Evolutionary conservation across 2,329 filamentous ascomycete species (phyloP).

Genomic region (Paracoccidioides brasiliensis): DNA sequence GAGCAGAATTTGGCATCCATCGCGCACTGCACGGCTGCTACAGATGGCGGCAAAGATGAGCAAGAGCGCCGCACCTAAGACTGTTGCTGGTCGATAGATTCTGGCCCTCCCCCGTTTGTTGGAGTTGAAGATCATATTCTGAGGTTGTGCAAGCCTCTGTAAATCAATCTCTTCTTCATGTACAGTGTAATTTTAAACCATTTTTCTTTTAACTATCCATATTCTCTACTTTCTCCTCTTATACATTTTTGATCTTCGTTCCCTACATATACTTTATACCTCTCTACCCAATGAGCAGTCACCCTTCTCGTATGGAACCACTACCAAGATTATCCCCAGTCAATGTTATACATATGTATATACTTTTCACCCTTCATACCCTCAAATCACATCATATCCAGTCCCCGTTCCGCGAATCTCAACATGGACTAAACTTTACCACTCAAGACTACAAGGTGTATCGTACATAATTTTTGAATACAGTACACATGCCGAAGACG

Average conservation of each 20-base stretch:
- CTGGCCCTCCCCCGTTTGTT: not conserved
- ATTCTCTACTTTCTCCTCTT: not conserved
- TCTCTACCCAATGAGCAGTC: not conserved
- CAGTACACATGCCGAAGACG: too few species aligned
- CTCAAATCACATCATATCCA: too few species aligned
- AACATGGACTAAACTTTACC: too few species aligned
- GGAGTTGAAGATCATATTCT: not conserved
- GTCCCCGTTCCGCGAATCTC: too few species aligned
- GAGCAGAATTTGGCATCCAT: conserved; percentile 62
- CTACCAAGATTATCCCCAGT: not conserved
- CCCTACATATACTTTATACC: conserved; percentile 7
- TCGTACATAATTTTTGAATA: too few species aligned
- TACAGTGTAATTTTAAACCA: conserved; percentile 12
- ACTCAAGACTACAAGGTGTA: too few species aligned
- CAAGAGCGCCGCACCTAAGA: conserved; percentile 3
- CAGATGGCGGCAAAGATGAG: conserved; percentile 30
- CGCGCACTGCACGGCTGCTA: conserved; percentile 48
- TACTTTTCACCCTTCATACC: too few species aligned
- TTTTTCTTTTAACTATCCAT: conserved; percentile 8
- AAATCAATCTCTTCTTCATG: not conserved
- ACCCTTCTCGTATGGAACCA: not conserved
- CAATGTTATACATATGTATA: not conserved
- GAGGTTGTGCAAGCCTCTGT: not conserved
- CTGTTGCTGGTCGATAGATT: not conserved
- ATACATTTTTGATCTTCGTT: not conserved